These are phyloP conservation scores for Candida anglica DNA, from an alignment of 805 yeast genomes.

Conservation along the genomic window DNA sequence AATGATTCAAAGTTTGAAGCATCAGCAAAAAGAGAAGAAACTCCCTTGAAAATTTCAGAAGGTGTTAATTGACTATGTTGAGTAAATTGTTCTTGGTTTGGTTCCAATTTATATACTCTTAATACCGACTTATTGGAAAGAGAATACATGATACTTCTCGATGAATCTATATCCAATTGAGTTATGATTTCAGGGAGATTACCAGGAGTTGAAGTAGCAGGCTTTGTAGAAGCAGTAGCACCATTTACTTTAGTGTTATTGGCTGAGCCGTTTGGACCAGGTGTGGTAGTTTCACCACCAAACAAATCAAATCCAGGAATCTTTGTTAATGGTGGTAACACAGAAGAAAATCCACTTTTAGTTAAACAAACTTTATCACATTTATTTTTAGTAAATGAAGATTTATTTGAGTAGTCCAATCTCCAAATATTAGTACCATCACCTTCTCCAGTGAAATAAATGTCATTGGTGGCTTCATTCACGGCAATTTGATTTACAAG, in stretches of 20 bases:
- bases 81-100: conserved; percentile 35
- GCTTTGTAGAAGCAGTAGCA: neutral
- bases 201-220: conserved; percentile 10
- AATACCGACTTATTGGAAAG: conserved; percentile 79
- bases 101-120: conserved; percentile 64
- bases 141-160: conserved; percentile 74
- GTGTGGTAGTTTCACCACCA: conserved; percentile 11
- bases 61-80: conserved; percentile 39
- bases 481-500: conserved; percentile 60
- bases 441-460: conserved; percentile 78
- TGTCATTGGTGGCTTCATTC: conserved; percentile 64
- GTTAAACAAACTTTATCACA: conserved; percentile 84
- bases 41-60: conserved; percentile 41
- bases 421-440: conserved; percentile 86
- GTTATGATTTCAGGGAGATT: conserved; percentile 51
- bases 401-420: conserved; percentile 73
- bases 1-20: conserved; percentile 50
- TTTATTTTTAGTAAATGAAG: conserved; percentile 82
- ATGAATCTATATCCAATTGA: conserved; percentile 69
- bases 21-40: conserved; percentile 52
- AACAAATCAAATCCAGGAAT: conserved; percentile 31
- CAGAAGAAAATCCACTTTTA: conserved; percentile 46
- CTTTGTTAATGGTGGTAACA: conserved; percentile 28
- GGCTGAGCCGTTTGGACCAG: conserved; percentile 1
- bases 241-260: conserved; percentile 7